Evolutionary conservation across 2,329 filamentous ascomycete genomes (phyloP).

Genomic region (Alternaria metachromatica): DNA sequence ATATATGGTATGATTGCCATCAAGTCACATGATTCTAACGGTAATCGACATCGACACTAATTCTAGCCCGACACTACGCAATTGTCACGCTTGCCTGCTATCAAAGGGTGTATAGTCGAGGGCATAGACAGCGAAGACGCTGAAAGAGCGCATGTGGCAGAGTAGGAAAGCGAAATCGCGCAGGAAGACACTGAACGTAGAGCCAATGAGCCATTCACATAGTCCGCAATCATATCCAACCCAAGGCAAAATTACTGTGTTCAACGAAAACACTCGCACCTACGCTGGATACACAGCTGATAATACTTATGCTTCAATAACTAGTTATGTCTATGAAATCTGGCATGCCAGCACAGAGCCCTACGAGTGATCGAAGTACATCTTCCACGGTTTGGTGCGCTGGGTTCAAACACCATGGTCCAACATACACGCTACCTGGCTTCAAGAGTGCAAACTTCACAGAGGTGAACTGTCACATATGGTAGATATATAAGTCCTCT

Average conservation of each 20-base stretch:
- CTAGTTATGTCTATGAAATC: not conserved
- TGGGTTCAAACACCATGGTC: not conserved
- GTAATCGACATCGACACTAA: not conserved
- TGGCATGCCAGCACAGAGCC: not conserved
- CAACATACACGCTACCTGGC: not conserved
- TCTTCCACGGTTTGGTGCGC: not conserved
- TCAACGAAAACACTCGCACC: not conserved
- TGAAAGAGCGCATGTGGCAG: not conserved
- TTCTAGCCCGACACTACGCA: not conserved
- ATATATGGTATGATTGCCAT: not conserved
- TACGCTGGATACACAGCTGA: fast-evolving
- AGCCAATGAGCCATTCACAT: not conserved
- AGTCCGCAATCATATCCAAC: not conserved
- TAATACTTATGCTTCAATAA: not conserved
- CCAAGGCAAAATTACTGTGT: not conserved
- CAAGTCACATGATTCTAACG: not conserved
- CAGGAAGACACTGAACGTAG: not conserved
- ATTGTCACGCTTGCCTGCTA: not conserved
- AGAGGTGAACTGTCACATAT: not conserved
- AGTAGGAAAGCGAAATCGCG: not conserved
- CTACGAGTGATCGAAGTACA: not conserved
- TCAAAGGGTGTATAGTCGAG: not conserved
- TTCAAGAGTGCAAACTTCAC: not conserved
- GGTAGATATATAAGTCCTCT: not conserved
- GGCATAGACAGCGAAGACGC: not conserved